Conservation (phyloP, 257 asterid genomes). For the Scutellaria barbata region DNA sequence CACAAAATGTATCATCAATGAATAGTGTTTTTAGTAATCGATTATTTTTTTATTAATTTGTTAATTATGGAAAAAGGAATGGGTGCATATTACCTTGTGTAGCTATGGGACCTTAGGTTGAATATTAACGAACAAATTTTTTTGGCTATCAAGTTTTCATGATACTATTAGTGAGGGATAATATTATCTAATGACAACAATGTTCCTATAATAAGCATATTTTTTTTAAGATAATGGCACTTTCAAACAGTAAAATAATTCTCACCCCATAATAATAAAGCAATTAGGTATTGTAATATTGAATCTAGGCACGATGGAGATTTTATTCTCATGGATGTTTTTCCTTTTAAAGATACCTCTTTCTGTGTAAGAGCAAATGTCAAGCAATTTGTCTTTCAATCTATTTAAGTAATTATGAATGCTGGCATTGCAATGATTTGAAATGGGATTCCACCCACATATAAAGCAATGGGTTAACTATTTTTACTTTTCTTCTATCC, state of each 20-base stretch:
- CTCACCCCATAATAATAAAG: conserved; percentile 20
- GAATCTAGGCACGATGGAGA: conserved; percentile 39
- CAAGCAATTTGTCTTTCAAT: conserved; percentile 26
- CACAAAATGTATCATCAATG: too few species aligned
- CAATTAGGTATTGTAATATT: conserved; percentile 21
- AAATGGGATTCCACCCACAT: neutral
- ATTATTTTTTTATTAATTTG: too few species aligned
- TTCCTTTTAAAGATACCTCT: conserved; percentile 38
- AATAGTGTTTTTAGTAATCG: too few species aligned
- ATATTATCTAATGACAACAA: neutral
- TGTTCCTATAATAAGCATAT: neutral
- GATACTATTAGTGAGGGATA: too few species aligned
- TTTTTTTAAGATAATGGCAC: neutral
- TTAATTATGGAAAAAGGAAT: too few species aligned
- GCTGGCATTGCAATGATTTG: conserved; percentile 4
- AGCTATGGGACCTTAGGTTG: too few species aligned
- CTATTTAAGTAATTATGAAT: conserved; percentile 10
- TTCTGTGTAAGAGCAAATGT: conserved; percentile 15
- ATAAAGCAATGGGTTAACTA: too few species aligned
- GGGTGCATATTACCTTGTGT: too few species aligned
- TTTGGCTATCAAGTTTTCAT: too few species aligned
- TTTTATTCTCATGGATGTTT: conserved; percentile 43
- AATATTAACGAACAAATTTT: too few species aligned
- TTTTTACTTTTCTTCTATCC: too few species aligned
- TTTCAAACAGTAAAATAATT: conserved; percentile 26